phyloP scores from a whole-genome alignment of 2,329 filamentous ascomycete genomes.

The Hypoxylon sp. region DNA sequence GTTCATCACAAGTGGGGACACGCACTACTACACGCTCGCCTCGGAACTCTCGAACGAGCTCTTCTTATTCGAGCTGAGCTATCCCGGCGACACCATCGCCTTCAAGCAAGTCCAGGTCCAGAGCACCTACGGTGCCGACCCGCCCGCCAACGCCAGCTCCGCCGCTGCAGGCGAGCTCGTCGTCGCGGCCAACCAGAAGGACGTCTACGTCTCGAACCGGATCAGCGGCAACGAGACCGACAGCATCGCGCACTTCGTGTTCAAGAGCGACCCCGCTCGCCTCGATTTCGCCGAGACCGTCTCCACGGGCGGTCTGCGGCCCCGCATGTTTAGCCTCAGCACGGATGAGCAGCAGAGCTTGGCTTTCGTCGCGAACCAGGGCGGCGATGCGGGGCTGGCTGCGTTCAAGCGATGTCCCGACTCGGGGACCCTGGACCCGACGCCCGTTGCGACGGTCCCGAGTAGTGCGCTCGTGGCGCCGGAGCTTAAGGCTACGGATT shows the following conservation, averaged over 20 bases:
- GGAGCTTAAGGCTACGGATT: constrained; percentile 28
- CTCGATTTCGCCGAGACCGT: constrained; percentile 47
- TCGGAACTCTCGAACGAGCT: constrained; percentile 64
- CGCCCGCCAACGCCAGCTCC: constrained; percentile 55
- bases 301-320: constrained; percentile 52
- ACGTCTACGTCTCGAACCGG: constrained; percentile 68
- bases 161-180: constrained; percentile 64
- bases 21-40: constrained; percentile 63
- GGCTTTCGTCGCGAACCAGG: constrained; percentile 65
- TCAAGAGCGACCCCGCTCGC: constrained; percentile 42
- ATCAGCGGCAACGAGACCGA: constrained; percentile 62
- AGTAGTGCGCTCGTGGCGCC: constrained; percentile 39
- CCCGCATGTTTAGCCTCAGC: constrained; percentile 64
- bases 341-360: constrained; percentile 51
- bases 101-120: constrained; percentile 58
- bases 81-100: constrained; percentile 55
- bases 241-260: constrained; percentile 64
- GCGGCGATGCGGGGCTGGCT: constrained; percentile 58
- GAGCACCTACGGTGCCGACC: constrained; percentile 59
- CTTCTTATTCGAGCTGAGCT: constrained; percentile 60
- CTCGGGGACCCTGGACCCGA: constrained; percentile 43
- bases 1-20: constrained; percentile 58
- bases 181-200: constrained; percentile 58
- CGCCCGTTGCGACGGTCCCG: constrained; percentile 44
- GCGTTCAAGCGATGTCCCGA: constrained; percentile 55